phyloP scores from a whole-genome alignment of 106 monocot species.

The Dendrobium huoshanense region DNA sequence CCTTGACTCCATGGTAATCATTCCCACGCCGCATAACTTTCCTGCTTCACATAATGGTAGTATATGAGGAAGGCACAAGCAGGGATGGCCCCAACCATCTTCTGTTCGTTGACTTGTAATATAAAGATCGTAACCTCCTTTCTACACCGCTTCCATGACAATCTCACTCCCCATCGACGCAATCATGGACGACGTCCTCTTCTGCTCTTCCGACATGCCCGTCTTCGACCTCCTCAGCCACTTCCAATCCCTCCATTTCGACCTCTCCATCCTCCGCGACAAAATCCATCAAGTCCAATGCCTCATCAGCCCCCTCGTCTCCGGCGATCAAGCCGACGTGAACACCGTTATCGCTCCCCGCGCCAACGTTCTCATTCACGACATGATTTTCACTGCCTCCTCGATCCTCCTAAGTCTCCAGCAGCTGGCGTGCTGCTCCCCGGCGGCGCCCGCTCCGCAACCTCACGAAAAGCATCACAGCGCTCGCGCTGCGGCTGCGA shows the following conservation, averaged over 20 bases:
- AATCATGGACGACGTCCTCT: neutral
- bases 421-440: constrained; percentile 8
- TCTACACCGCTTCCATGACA: neutral
- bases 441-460: neutral
- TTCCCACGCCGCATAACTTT: too few species aligned
- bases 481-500: neutral
- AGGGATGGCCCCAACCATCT: neutral
- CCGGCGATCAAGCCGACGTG: neutral
- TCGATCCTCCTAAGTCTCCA: constrained; percentile 57
- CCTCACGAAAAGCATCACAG: too few species aligned
- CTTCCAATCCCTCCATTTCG: constrained; percentile 3
- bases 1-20: neutral
- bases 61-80: constrained; percentile 2
- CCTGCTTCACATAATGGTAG: too few species aligned
- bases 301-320: constrained; percentile 16
- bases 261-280: constrained; percentile 39
- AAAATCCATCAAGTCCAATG: constrained; percentile 45
- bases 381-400: constrained; percentile 45
- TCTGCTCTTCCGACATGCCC: neutral
- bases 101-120: neutral
- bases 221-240: neutral
- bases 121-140: neutral
- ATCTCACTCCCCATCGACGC: neutral
- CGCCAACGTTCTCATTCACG: constrained; percentile 35
- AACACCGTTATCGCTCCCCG: constrained; percentile 2